Evolutionary conservation across 2,329 filamentous ascomycete genomes (phyloP).

Genomic region (Leptographium flavum): DNA sequence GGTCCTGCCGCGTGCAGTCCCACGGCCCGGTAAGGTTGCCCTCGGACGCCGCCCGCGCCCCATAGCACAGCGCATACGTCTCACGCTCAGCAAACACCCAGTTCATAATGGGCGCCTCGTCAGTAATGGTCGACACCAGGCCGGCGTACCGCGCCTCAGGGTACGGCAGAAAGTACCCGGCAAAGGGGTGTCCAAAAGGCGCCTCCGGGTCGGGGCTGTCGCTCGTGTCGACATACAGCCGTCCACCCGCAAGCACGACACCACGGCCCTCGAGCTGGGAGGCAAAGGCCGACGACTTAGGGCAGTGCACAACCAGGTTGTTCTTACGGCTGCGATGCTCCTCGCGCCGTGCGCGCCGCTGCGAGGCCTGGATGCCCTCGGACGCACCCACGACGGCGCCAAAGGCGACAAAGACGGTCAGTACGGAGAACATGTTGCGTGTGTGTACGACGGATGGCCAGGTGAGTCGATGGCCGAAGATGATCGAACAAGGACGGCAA

Average conservation of each 20-base stretch:
- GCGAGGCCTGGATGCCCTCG: slow-evolving; percentile 31
- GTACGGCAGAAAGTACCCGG: slow-evolving; percentile 43
- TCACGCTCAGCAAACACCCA: slow-evolving; percentile 33
- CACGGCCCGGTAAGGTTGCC: slow-evolving; percentile 31
- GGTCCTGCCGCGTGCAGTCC: slow-evolving; percentile 37
- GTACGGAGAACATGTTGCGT: not conserved
- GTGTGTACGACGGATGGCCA: too few species aligned
- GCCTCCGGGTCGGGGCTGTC: slow-evolving; percentile 18
- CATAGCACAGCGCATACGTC: slow-evolving; percentile 32
- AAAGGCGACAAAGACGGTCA: slow-evolving; percentile 24
- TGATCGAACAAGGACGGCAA: too few species aligned
- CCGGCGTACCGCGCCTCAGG: slow-evolving; percentile 33
- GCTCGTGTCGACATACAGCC: slow-evolving; percentile 31
- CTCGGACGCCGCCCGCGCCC: slow-evolving; percentile 26
- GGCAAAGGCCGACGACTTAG: slow-evolving; percentile 29
- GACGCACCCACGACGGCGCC: slow-evolving; percentile 29
- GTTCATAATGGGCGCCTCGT: slow-evolving; percentile 34
- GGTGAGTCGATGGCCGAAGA: too few species aligned
- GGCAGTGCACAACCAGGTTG: slow-evolving; percentile 30
- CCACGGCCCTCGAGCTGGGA: slow-evolving; percentile 27
- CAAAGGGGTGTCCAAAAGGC: slow-evolving; percentile 33
- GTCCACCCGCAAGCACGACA: slow-evolving; percentile 28
- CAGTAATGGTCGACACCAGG: slow-evolving; percentile 32
- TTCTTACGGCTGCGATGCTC: slow-evolving; percentile 33
- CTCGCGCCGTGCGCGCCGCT: slow-evolving; percentile 28